Conservation (phyloP, 2,329 filamentous ascomycete genomes). For the Clonostachys rhizophaga region DNA sequence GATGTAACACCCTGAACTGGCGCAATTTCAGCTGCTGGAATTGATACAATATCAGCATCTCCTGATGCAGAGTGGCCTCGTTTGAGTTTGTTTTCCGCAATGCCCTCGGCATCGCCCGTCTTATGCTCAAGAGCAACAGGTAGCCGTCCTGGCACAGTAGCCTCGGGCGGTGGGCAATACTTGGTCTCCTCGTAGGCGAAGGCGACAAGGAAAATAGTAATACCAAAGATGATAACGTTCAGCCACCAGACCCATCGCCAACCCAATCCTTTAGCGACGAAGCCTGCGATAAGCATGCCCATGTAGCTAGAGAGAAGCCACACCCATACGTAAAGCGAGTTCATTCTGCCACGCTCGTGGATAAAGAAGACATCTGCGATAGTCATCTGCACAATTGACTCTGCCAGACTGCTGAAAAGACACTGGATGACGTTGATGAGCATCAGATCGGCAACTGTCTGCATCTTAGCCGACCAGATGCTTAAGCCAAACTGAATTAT, state of each 20-base stretch:
- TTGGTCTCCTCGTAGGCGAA: slow-evolving; percentile 35
- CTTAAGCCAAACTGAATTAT: slow-evolving; percentile 7
- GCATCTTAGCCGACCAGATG: too few relatives aligned
- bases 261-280: slow-evolving; percentile 19
- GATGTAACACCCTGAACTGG: too few relatives aligned
- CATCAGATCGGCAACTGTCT: too few relatives aligned
- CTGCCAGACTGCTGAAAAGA: slow-evolving; percentile 16
- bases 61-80: too few relatives aligned
- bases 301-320: slow-evolving; percentile 18
- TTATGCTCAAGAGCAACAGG: too few relatives aligned
- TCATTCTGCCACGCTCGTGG: slow-evolving; percentile 40
- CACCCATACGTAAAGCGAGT: slow-evolving; percentile 34
- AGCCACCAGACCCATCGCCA: slow-evolving; percentile 49
- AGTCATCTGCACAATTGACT: slow-evolving; percentile 39
- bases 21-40: too few relatives aligned
- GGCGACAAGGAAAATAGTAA: slow-evolving; percentile 27
- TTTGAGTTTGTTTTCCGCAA: too few relatives aligned
- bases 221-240: slow-evolving; percentile 30
- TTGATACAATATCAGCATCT: too few relatives aligned
- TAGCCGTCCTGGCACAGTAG: too few relatives aligned
- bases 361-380: slow-evolving; percentile 42
- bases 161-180: slow-evolving; percentile 11
- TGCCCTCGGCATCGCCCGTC: too few relatives aligned
- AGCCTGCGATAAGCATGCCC: slow-evolving; percentile 31
- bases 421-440: slow-evolving; percentile 9